Percentiles rank a stretch among this genome's conserved stretches.
Conservation (phyloP, 2,329 filamentous ascomycete genomes). For the Penicillium carneum region DNA sequence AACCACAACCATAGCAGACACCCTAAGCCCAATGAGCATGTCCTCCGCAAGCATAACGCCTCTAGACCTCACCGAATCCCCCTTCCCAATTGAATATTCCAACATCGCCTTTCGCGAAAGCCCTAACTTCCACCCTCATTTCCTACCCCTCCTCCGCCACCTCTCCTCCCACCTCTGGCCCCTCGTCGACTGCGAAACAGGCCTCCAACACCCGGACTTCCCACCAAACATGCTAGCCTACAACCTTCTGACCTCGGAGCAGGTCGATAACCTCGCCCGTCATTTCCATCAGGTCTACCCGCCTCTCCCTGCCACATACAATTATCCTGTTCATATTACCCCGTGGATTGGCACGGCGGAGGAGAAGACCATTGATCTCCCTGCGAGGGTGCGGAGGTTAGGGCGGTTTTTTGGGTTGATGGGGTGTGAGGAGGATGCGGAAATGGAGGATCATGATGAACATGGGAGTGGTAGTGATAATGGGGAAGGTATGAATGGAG, state of each 20-base stretch:
- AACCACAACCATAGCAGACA: neutral
- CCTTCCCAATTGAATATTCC: neutral
- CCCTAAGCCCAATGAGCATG: neutral
- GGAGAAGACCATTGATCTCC: conserved; percentile 39
- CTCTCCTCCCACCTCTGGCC: conserved; percentile 44
- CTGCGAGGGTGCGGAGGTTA: conserved; percentile 51
- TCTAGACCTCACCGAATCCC: neutral
- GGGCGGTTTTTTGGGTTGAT: conserved; percentile 54
- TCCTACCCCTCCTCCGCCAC: conserved; percentile 36
- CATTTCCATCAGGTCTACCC: conserved; percentile 55
- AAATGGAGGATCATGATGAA: neutral
- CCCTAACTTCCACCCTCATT: conserved; percentile 11
- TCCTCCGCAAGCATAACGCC: neutral
- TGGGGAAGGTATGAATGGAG: neutral
- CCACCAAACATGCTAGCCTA: conserved; percentile 49
- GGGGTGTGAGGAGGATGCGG: conserved; percentile 40
- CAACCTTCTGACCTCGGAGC: conserved; percentile 50
- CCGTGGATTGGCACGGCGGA: conserved; percentile 41
- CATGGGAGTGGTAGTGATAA: neutral
- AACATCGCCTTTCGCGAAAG: neutral
- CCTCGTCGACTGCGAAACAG: conserved; percentile 49
- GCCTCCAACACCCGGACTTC: conserved; percentile 48
- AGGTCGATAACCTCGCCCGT: conserved; percentile 52
- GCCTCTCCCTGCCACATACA: conserved; percentile 39
- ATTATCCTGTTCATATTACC: conserved; percentile 46